Base-by-base conservation (phyloP, 1,139 yeast genomes). In the Petasospora fabianii region DNA sequence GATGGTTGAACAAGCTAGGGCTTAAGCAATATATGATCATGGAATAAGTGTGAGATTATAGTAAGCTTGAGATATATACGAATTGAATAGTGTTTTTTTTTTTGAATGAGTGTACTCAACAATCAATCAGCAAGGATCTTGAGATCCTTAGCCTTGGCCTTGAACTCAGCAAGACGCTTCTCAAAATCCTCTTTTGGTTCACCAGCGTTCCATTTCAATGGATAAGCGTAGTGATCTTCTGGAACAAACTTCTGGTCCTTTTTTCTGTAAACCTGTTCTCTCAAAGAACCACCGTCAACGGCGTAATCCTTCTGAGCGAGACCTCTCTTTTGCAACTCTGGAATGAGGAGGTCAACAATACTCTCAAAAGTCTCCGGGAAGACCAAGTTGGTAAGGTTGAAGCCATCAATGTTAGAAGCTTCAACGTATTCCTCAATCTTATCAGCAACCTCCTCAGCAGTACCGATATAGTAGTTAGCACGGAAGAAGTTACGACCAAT, bases 351-450 rank as follows among this genome's bases (percentile, higher is more conserved):
- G 27, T 41, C 43, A 3, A 43, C 41, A 36, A 41, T 30, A 17
- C 16, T 14, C 20, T 41, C 47, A 30, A 41, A 41, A 13, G 43
- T 41, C 32, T 43, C 47, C 15, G 47, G 47, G 33, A 32, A 38
- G 3, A 43, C 43, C 58, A 27, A 66, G 35, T 42, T 42, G 18
- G 44, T 28, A 13, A 44, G n/a, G 33, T 44, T 44, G 44, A 44
- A 44, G 2, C 48, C 48, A 20, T 42, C 46, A 27, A 44, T 34
- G 30, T 32, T 31, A 10, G 44, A 32, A 6, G n/a, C 27, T 4
- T 42, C 48, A 21, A 44, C 39, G 22, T 36, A 44, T n/a, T 39
- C 41, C 28, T 42, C 46, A 16, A 44, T 44, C 32, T 34, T 30
- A 29, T 44, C 46, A 9, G 46, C 48, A 32, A 44, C 46, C 31